Conservation (phyloP, 352 stramenopile genomes). For the Globisporangium alternatum region DNA sequence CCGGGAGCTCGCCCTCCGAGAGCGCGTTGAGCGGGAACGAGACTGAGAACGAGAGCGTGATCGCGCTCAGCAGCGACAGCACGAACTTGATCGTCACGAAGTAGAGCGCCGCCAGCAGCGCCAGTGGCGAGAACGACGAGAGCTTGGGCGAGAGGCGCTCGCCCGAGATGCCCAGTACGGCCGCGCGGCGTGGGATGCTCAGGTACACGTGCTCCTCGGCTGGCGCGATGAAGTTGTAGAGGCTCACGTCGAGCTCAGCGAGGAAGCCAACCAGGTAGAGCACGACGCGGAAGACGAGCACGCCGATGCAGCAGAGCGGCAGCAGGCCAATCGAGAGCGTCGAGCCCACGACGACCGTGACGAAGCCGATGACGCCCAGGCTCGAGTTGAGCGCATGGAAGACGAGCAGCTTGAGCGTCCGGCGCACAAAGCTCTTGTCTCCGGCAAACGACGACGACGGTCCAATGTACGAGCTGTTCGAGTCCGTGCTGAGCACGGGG, state of each 20-base stretch:
- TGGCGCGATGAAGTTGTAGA: slow-evolving; percentile 66
- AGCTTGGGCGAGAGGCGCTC: slow-evolving; percentile 54
- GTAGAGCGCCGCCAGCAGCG: slow-evolving; percentile 50
- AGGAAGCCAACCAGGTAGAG: slow-evolving; percentile 49
- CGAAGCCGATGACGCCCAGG: slow-evolving; percentile 42
- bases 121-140: slow-evolving; percentile 33
- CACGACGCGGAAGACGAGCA: slow-evolving; percentile 53
- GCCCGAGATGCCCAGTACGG: slow-evolving; percentile 35
- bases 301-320: slow-evolving; percentile 52
- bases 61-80: slow-evolving; percentile 43
- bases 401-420: slow-evolving; percentile 46
- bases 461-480: slow-evolving; percentile 16
- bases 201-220: slow-evolving; percentile 48
- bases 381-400: slow-evolving; percentile 62
- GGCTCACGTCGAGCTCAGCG: slow-evolving; percentile 50
- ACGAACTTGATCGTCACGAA: slow-evolving; percentile 63
- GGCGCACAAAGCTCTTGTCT: slow-evolving; percentile 27
- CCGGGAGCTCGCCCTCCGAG: slow-evolving; percentile 28
- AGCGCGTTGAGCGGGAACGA: slow-evolving; percentile 44
- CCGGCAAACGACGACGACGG: slow-evolving; percentile 8
- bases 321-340: slow-evolving; percentile 37
- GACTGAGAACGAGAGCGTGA: slow-evolving; percentile 53
- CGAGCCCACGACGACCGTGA: slow-evolving; percentile 35
- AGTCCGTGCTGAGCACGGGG: slow-evolving; percentile 12
- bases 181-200: slow-evolving; percentile 28